Conservation (phyloP, 768 basidiomycete species). For the Serpula lacrymans region DNA sequence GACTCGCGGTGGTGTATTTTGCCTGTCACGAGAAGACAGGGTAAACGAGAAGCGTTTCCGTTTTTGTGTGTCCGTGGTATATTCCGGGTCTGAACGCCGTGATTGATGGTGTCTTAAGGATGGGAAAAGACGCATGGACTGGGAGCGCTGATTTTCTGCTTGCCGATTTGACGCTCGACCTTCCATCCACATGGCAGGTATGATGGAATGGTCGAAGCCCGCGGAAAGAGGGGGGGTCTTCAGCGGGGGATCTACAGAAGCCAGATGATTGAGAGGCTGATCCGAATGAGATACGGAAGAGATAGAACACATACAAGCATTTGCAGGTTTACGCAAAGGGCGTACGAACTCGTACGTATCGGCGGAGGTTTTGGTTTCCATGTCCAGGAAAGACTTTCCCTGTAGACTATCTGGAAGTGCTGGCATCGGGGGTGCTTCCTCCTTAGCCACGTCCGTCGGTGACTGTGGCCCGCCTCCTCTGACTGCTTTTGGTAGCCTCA, state of each 20-base stretch:
- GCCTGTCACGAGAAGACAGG: slow-evolving; percentile 8
- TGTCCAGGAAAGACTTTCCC: slow-evolving; percentile 31
- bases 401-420: slow-evolving; percentile 15
- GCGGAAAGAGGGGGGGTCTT: neutral
- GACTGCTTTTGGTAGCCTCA: slow-evolving; percentile 51
- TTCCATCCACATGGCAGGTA: slow-evolving; percentile 5
- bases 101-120: too few species aligned
- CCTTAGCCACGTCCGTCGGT: slow-evolving; percentile 32
- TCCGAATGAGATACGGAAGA: neutral
- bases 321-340: neutral
- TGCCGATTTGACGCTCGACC: slow-evolving; percentile 23
- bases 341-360: slow-evolving; percentile 8
- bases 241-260: neutral
- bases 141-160: slow-evolving; percentile 8
- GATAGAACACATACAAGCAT: neutral
- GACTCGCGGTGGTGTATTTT: slow-evolving; percentile 1
- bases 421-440: slow-evolving; percentile 27
- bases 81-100: too few species aligned
- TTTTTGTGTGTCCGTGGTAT: too few species aligned
- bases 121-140: slow-evolving; percentile 8
- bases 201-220: slow-evolving; percentile 2
- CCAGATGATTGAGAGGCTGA: neutral
- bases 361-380: slow-evolving; percentile 20
- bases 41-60: slow-evolving; percentile 7
- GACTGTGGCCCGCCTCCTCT: slow-evolving; percentile 16